phyloP scores from a whole-genome alignment of 2,329 filamentous ascomycete species.

The Alternaria conjuncta region DNA sequence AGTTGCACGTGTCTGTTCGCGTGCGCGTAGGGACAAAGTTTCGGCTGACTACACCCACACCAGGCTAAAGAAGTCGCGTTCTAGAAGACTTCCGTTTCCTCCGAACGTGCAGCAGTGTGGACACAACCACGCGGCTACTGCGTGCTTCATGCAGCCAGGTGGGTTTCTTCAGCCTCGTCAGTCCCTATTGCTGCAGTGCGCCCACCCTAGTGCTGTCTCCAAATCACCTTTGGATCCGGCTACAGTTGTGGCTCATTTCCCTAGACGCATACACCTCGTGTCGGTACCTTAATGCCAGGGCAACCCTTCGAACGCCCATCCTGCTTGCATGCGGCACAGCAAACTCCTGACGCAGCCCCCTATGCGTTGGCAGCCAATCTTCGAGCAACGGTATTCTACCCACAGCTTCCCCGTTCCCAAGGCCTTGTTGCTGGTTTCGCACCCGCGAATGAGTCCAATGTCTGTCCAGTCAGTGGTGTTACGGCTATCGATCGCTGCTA shows the following conservation, averaged over 20 bases:
- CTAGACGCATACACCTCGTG: not conserved
- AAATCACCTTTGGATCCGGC: not conserved
- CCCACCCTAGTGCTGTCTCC: not conserved
- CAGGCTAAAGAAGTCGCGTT: conserved; percentile 12
- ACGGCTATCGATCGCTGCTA: conserved; percentile 3
- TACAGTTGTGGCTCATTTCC: not conserved
- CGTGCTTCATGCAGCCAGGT: conserved; percentile 7
- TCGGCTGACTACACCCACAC: conserved; percentile 3
- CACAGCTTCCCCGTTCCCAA: not conserved
- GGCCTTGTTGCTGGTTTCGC: not conserved
- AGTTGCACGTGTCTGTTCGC: not conserved
- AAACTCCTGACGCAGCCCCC: conserved; percentile 1
- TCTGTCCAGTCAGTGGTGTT: conserved; percentile 4
- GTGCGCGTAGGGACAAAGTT: conserved; percentile 2
- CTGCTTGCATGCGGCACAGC: conserved; percentile 7
- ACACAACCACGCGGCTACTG: conserved; percentile 6
- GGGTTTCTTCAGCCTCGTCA: conserved; percentile 5
- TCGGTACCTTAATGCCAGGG: not conserved
- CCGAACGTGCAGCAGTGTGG: conserved; percentile 7
- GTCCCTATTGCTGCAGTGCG: not conserved
- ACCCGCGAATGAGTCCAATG: not conserved
- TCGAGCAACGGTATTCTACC: not conserved
- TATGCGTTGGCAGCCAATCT: conserved; percentile 3
- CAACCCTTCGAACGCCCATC: not conserved
- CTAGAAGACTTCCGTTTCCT: conserved; percentile 20